These are phyloP conservation scores for Thermomucor indicae-seudaticae DNA, from an alignment of 371 early-diverging fungal genomes.

Conservation along the genomic window DNA sequence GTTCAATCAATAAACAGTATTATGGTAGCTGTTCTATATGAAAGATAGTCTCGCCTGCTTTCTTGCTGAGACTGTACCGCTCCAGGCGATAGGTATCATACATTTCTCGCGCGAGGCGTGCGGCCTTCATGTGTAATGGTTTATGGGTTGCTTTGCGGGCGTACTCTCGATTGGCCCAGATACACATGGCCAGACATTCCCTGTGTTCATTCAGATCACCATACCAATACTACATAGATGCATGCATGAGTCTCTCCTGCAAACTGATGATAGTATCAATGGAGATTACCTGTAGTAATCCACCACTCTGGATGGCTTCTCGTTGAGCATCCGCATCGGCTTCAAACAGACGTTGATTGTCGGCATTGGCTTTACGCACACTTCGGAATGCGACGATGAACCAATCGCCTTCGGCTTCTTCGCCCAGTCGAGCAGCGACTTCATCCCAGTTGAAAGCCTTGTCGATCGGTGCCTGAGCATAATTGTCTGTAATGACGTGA, in stretches of 20 bases:
- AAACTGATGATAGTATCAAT: not conserved
- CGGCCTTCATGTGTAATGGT: constrained; percentile 34
- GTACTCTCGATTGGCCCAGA: constrained; percentile 41
- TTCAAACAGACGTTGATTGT: constrained; percentile 28
- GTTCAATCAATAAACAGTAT: too few relatives aligned
- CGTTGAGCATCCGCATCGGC: constrained; percentile 43
- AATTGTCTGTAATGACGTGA: constrained; percentile 20
- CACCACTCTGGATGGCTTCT: constrained; percentile 45
- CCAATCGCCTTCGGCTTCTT: constrained; percentile 29
- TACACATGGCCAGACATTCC: constrained; percentile 49
- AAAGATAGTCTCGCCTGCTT: constrained; percentile 24
- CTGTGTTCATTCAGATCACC: constrained; percentile 40
- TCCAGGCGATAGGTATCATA: constrained; percentile 44
- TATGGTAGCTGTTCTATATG: constrained; percentile 13
- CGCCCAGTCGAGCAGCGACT: constrained; percentile 14
- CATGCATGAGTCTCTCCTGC: too few relatives aligned
- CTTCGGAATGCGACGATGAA: constrained; percentile 47
- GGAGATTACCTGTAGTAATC: constrained; percentile 33
- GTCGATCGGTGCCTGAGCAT: constrained; percentile 11
- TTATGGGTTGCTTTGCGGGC: constrained; percentile 38
- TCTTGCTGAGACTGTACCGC: constrained; percentile 35
- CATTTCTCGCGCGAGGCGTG: constrained; percentile 31
- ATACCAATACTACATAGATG: constrained; percentile 39
- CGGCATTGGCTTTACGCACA: constrained; percentile 32
- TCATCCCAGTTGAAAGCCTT: constrained; percentile 31